phyloP scores from a whole-genome alignment of 2,329 filamentous ascomycete species.

The Arthrocladium fulminans region DNA sequence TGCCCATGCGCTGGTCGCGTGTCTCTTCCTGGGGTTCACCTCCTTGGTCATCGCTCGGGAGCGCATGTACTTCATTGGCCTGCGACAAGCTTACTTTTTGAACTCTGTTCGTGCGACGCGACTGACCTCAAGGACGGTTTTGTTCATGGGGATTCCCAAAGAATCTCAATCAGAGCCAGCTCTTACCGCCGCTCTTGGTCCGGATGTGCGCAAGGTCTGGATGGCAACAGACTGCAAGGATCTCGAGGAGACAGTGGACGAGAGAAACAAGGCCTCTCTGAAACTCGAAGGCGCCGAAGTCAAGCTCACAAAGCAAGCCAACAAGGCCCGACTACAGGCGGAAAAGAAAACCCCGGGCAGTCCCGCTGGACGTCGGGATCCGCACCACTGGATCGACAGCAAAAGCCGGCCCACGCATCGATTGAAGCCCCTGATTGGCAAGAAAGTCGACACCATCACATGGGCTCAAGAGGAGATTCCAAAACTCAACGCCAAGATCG shows the following conservation, averaged over 20 bases:
- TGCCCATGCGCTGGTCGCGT: constrained; percentile 67
- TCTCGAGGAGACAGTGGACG: constrained; percentile 66
- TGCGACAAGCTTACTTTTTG: constrained; percentile 83
- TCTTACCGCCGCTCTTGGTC: constrained; percentile 68
- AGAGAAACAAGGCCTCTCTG: constrained; percentile 68
- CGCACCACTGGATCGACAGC: constrained; percentile 48
- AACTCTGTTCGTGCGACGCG: constrained; percentile 74
- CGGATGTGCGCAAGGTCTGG: constrained; percentile 71
- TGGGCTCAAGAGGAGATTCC: constrained; percentile 70
- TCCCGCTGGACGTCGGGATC: constrained; percentile 41
- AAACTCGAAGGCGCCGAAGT: constrained; percentile 82
- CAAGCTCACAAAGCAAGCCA: constrained; percentile 68
- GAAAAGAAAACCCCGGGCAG: constrained; percentile 40
- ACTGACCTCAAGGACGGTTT: constrained; percentile 77
- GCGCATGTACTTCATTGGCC: constrained; percentile 79
- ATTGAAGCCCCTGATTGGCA: constrained; percentile 58
- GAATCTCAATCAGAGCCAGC: constrained; percentile 65
- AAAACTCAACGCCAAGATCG: constrained; percentile 61
- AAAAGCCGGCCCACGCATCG: constrained; percentile 68
- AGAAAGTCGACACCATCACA: constrained; percentile 31
- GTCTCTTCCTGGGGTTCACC: constrained; percentile 75
- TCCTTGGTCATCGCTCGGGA: constrained; percentile 81
- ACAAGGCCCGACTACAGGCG: constrained; percentile 58
- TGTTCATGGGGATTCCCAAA: constrained; percentile 77
- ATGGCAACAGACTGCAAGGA: constrained; percentile 68